A percentile compares a stretch with the other conserved stretches of the same genome.
phyloP scores from a whole-genome alignment of 768 basidiomycete species.

The Paxillus involutus region DNA sequence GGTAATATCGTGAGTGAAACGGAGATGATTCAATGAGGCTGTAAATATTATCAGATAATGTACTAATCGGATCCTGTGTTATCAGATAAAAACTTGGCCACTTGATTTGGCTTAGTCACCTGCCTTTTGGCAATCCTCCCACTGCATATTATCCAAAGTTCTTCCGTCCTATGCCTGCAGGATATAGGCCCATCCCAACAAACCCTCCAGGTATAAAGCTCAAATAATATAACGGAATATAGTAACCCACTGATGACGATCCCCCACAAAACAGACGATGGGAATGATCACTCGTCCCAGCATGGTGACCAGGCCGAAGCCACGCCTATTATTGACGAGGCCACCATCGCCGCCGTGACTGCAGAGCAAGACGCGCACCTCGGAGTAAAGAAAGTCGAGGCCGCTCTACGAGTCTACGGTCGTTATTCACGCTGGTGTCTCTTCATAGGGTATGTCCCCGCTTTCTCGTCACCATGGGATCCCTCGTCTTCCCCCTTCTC shows the following conservation, averaged over 20 bases:
- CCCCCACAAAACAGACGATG: slow-evolving; percentile 3
- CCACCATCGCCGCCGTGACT: neutral
- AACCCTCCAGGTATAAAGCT: slow-evolving; percentile 12
- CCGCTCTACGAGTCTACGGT: slow-evolving; percentile 50
- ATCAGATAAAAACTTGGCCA: slow-evolving; percentile 10
- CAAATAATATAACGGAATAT: neutral
- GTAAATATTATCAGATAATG: neutral
- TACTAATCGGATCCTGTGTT: neutral
- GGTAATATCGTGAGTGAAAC: neutral
- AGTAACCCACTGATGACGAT: neutral
- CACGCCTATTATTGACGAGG: neutral
- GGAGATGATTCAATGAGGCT: neutral
- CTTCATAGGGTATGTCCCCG: slow-evolving; percentile 49
- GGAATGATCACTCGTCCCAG: neutral
- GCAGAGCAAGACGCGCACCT: slow-evolving; percentile 28
- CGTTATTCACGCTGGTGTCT: slow-evolving; percentile 58
- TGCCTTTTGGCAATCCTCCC: neutral
- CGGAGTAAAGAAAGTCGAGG: slow-evolving; percentile 51
- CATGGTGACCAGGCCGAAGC: neutral
- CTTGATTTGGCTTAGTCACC: neutral
- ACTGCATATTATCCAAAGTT: no score
- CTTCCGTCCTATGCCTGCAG: slow-evolving; percentile 13
- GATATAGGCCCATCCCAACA: slow-evolving; percentile 17
- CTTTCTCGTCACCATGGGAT: neutral
- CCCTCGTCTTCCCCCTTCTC: neutral